Evolutionary conservation across 257 asterid species (phyloP).

Genomic region (Solanum infundibuliforme): DNA sequence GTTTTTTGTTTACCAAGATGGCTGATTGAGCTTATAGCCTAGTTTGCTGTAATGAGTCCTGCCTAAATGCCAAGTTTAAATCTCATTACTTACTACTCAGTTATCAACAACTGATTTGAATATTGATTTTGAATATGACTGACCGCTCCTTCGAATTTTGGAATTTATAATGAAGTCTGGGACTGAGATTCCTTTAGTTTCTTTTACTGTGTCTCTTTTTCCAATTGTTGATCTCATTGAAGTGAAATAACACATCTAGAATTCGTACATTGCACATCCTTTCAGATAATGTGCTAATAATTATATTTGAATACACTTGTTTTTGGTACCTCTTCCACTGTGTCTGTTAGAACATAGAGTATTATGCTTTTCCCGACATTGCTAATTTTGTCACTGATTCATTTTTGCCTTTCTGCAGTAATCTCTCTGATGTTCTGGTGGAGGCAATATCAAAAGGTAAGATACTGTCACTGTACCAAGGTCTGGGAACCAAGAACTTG

Average conservation of each 20-base stretch:
- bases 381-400: background rate
- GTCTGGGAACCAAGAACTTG: slow-evolving; percentile 37
- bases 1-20: background rate
- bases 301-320: background rate
- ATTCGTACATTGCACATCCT: background rate
- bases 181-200: background rate
- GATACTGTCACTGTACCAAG: slow-evolving; percentile 28
- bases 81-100: background rate
- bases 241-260: background rate
- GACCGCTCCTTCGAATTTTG: background rate
- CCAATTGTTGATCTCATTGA: background rate
- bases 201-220: background rate
- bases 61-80: background rate
- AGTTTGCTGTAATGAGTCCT: background rate
- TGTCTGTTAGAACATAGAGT: background rate
- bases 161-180: background rate
- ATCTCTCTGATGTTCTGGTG: slow-evolving; percentile 26
- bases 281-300: background rate
- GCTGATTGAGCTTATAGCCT: background rate
- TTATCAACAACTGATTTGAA: background rate
- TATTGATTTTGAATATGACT: background rate
- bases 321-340: background rate
- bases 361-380: background rate
- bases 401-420: slow-evolving; percentile 13
- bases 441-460: slow-evolving; percentile 34